Conservation (phyloP, 2,329 filamentous ascomycete species). For the Xylaria sp. region DNA sequence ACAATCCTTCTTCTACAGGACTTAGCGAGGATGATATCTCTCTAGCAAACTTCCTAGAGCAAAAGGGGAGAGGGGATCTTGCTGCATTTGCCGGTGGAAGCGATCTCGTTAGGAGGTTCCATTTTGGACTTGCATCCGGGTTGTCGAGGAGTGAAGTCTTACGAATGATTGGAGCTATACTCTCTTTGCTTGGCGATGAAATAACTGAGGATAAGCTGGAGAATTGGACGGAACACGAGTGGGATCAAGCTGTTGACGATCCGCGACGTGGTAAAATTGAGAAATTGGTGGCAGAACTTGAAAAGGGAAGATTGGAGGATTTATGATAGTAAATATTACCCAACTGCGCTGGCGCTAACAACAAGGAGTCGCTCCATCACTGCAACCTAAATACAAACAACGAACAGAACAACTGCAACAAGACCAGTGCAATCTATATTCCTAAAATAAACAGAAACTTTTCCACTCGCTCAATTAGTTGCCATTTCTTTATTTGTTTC, state of each 20-base stretch:
- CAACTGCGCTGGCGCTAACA: neutral
- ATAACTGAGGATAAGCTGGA: neutral
- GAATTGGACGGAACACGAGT: neutral
- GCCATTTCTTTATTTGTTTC: no score
- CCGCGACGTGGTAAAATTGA: conserved; percentile 19
- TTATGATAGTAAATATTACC: neutral
- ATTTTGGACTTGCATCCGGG: conserved; percentile 22
- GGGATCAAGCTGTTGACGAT: conserved; percentile 12
- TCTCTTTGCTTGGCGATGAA: conserved; percentile 28
- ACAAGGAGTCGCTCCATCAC: neutral
- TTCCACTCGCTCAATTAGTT: no score
- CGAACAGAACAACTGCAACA: no score
- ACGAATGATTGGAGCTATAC: conserved; percentile 19
- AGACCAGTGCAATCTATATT: no score
- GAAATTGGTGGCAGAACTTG: conserved; percentile 13
- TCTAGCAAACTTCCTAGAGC: neutral
- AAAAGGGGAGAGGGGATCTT: conserved; percentile 28
- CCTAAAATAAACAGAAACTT: no score
- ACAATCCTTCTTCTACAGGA: neutral
- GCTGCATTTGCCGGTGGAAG: conserved; percentile 13
- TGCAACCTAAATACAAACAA: no score
- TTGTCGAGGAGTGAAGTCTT: conserved; percentile 13
- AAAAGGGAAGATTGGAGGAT: conserved; percentile 4
- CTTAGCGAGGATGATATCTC: conserved; percentile 13
- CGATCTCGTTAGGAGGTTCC: conserved; percentile 30